These are phyloP conservation scores for Xylariaceae sp. DNA, from an alignment of 2,329 filamentous ascomycete genomes.

Conservation along the genomic window DNA sequence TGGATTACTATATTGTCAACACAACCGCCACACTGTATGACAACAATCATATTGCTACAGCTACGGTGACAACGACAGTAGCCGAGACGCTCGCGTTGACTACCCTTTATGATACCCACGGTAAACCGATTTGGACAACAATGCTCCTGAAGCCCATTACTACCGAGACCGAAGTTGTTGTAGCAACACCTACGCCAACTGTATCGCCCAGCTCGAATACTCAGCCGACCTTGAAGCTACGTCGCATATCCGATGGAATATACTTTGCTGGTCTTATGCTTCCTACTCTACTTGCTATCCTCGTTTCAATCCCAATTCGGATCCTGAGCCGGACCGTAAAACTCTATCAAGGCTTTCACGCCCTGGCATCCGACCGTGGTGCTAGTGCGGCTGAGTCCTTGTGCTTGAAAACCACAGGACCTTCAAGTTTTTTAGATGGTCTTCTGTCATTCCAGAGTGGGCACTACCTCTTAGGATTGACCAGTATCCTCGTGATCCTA, in stretches of 20 bases:
- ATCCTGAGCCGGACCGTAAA: conserved; percentile 47
- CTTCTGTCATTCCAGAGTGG: conserved; percentile 44
- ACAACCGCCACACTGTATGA: conserved; percentile 25
- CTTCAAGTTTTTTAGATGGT: conserved; percentile 46
- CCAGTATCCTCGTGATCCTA: conserved; percentile 45
- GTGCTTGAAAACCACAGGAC: conserved; percentile 49
- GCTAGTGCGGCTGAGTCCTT: conserved; percentile 50
- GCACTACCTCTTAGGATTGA: conserved; percentile 47
- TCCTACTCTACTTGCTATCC: conserved; percentile 45
- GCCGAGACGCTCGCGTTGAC: conserved; percentile 21
- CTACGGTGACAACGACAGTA: conserved; percentile 26
- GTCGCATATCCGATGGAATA: conserved; percentile 37
- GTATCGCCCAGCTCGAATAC: conserved; percentile 12
- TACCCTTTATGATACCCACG: conserved; percentile 29
- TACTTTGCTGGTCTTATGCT: conserved; percentile 48
- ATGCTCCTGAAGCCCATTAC: conserved; percentile 31
- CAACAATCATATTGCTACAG: conserved; percentile 26
- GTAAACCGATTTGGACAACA: conserved; percentile 28
- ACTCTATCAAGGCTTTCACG: conserved; percentile 52
- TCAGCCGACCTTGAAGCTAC: conserved; percentile 22
- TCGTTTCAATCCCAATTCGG: conserved; percentile 46
- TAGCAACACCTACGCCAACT: conserved; percentile 25
- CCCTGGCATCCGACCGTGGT: conserved; percentile 47
- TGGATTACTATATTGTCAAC: conserved; percentile 29
- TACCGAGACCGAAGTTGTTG: conserved; percentile 19